Base-by-base conservation (phyloP, 306 rosid genomes). In the Sesbania bispinosa region DNA sequence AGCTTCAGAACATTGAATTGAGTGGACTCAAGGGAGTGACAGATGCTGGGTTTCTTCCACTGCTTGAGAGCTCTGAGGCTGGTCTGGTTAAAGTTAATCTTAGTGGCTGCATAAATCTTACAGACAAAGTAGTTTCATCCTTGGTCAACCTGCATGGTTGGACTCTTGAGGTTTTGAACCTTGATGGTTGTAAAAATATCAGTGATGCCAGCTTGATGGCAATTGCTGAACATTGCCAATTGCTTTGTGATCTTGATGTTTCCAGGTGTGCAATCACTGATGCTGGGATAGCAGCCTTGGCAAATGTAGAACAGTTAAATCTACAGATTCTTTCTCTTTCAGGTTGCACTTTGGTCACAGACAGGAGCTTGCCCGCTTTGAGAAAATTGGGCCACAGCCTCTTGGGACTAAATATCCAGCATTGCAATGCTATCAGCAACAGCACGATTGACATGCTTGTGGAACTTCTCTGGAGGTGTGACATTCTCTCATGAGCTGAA, bases 391-490 rank as follows among this genome's bases (percentile, higher is more conserved):
- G 97, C 39, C 80, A 72, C 76, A 86, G 88, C 39, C 97, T 95
- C 11, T 35, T 82, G 81, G 99, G 99, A 39, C 82, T 95, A 51
- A 95, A 92, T 76, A 76, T 95, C 80, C 93, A 88, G 83, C 88
- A 86, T 46, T 95, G 99, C 87, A 95, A 85, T 30, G 86, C 85
- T 21, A 88, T 92, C 85, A 88, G 89, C 89, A 88, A 78, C 67
- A 71, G 90, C 67, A 57, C 84, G 0, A 84, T 92, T 52, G 93
- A 88, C 35, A 70, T 33, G 59, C 96, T 95, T 33, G 80, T 82
- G 66, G 90, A 84, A 75, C 88, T 74, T 77, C 90, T 91, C 21
- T 91, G 96, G 96, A 88, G 87, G 84, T 95, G 99, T 54, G 96
- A 95, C 78, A 85, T 89, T 84, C 96, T 95, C 75, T 82, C 82